Conservation (phyloP, 371 early-diverging fungal species). For the Mortierella sp. region DNA sequence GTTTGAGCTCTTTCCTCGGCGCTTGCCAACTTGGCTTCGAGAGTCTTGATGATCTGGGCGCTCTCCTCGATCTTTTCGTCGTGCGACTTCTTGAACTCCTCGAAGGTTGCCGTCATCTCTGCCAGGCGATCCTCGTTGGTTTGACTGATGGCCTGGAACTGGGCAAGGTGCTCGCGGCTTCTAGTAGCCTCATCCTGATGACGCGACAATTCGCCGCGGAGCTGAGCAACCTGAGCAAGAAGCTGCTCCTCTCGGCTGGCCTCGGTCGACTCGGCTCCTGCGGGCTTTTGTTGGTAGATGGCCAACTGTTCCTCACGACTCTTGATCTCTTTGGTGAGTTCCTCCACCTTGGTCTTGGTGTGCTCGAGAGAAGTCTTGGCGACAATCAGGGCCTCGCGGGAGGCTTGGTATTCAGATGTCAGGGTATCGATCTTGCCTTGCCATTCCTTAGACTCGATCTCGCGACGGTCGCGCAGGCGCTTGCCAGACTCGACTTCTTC, state of each 20-base stretch:
- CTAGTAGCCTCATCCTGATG: slow-evolving; percentile 60
- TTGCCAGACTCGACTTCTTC: slow-evolving; percentile 47
- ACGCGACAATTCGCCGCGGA: slow-evolving; percentile 42
- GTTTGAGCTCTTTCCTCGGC: slow-evolving; percentile 60
- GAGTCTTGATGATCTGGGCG: slow-evolving; percentile 31
- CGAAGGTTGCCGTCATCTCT: slow-evolving; percentile 61
- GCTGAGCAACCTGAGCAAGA: slow-evolving; percentile 42
- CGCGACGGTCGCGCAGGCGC: slow-evolving; percentile 53
- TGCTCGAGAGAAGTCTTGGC: slow-evolving; percentile 59
- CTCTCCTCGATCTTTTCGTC: slow-evolving; percentile 56
- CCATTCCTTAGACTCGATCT: slow-evolving; percentile 58
- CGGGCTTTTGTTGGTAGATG: slow-evolving; percentile 43
- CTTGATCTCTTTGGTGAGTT: slow-evolving; percentile 63
- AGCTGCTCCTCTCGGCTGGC: slow-evolving; percentile 52
- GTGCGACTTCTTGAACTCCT: slow-evolving; percentile 60
- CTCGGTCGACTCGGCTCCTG: slow-evolving; percentile 37
- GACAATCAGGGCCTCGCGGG: slow-evolving; percentile 53
- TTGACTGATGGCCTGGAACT: slow-evolving; percentile 66
- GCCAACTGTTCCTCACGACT: slow-evolving; percentile 57
- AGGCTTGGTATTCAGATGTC: slow-evolving; percentile 50
- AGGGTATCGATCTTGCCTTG: slow-evolving; percentile 55
- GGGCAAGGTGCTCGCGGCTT: slow-evolving; percentile 61
- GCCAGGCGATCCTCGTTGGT: slow-evolving; percentile 63
- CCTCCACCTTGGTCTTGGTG: slow-evolving; percentile 60
- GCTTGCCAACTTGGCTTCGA: slow-evolving; percentile 47